Base-by-base conservation (phyloP, 768 basidiomycete genomes). In the Boletales sp. region DNA sequence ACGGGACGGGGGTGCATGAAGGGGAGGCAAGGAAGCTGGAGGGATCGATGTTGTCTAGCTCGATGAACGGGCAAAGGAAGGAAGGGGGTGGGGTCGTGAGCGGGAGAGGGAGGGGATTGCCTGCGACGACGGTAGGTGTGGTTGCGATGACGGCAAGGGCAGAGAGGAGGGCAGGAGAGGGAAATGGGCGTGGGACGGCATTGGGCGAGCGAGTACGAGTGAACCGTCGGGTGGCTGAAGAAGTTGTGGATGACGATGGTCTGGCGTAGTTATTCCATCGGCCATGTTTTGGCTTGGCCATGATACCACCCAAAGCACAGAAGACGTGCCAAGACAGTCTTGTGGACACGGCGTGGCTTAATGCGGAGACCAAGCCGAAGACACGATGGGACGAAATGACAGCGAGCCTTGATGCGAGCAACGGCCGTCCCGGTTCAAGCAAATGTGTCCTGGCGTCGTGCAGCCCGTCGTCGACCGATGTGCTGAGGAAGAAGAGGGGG, bases 61-160 rank as follows among this genome's bases (percentile, higher is more conserved):
- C 65, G 54, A 79, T 62, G 18, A 71, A 73, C 1, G 83, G 85
- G 53, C 83, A 86, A 38, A 85, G 75, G 55, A 86, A 86, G 45
- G 74, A 55, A n/a, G 77, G 82, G 1, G 82, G 81, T 19, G 72
- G 17, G 0, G 62, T 58, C 2, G 58, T 64, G 43, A 45, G 17
- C 2, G 58, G 64, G 43, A 45, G 17, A 5, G 65, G 57, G 17
- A 72, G 65, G 8, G 83, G 82, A 50, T 72, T 72, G 41, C 73
- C 79, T 58, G 75, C 66, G 36, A 68, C 80, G 4, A 71, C 52
- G 24, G 74, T 60, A n/a, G 76, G 66, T 11, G 78, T 68, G 5
- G 79, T 67, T 8, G 74, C 80, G 54, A 86, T 68, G 59, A 79
- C 69, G 21, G 83, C 82, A 36, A 86, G 74, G 43, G 81, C 64